phyloP scores from a whole-genome alignment of 441 rosid species.

The Gossypium schwendimanii region DNA sequence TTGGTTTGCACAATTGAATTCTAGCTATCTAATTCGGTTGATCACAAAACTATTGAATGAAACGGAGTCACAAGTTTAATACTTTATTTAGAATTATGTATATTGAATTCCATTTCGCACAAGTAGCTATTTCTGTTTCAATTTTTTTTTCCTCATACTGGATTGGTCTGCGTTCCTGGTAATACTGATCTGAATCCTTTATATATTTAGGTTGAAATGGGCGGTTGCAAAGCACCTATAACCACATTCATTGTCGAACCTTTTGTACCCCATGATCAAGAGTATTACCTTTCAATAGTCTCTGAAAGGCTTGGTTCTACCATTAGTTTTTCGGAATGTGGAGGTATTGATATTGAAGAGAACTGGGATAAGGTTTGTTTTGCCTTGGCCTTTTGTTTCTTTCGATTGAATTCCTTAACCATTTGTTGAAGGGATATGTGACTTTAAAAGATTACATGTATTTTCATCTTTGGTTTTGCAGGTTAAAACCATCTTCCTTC shows the following conservation, averaged over 20 bases:
- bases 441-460: not conserved
- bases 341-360: conserved; percentile 87
- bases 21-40: too few relatives aligned
- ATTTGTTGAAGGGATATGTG: not conserved
- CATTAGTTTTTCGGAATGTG: conserved; percentile 78
- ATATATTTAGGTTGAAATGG: conserved; percentile 64
- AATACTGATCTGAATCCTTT: not conserved
- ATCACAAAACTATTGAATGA: too few relatives aligned
- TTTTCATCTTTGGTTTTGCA: conserved; percentile 22
- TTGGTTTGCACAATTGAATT: too few relatives aligned
- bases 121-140: too few relatives aligned
- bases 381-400: not conserved
- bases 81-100: not conserved
- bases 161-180: not conserved
- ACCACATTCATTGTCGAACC: conserved; percentile 85
- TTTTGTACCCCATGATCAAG: conserved; percentile 71
- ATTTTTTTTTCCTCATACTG: too few relatives aligned
- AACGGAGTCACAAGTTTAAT: too few relatives aligned
- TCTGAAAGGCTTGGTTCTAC: conserved; percentile 79
- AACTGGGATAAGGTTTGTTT: conserved; percentile 71
- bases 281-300: conserved; percentile 62
- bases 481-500: conserved; percentile 71
- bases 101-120: too few relatives aligned
- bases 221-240: conserved; percentile 78
- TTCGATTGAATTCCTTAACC: not conserved